Percentiles rank a stretch among this genome's conserved stretches.
Conservation (phyloP, 768 basidiomycete species). For the Vararia minispora region DNA sequence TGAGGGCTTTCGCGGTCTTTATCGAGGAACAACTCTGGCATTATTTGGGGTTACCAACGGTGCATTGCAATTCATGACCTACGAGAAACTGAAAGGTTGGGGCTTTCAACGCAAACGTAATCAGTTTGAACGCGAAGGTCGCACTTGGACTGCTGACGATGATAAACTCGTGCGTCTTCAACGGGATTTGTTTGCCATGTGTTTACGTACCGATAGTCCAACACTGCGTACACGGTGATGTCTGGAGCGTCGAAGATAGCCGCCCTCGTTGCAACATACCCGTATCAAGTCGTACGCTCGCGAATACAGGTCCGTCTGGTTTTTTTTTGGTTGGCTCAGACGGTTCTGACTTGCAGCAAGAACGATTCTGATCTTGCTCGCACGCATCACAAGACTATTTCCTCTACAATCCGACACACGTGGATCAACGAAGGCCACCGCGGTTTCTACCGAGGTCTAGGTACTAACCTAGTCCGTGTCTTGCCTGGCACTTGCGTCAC, state of each 20-base stretch:
- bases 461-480: conserved; percentile 88
- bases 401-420: conserved; percentile 67
- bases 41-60: conserved; percentile 92
- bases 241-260: conserved; percentile 83
- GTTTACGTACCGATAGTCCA: conserved; percentile 44
- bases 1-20: conserved; percentile 75
- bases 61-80: conserved; percentile 90
- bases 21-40: conserved; percentile 79
- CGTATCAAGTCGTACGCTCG: conserved; percentile 94
- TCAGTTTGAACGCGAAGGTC: conserved; percentile 48
- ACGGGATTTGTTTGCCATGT: conserved; percentile 1
- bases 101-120: conserved; percentile 70
- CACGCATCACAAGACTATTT: conserved; percentile 65
- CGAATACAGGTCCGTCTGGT: conserved; percentile 65
- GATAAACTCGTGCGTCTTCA: conserved; percentile 69
- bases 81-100: conserved; percentile 92
- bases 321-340: neutral
- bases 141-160: conserved; percentile 54
- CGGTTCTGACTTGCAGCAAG: conserved; percentile 32
- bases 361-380: conserved; percentile 42
- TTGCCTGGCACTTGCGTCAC: conserved; percentile 97
- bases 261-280: conserved; percentile 82
- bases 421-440: conserved; percentile 69
- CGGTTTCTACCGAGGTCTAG: conserved; percentile 94
- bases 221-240: conserved; percentile 84